Evolutionary conservation across 768 basidiomycete species (phyloP), one percentile per base, ranked within the genome.

Genomic region (Tricholoma hemisulphureum): DNA sequence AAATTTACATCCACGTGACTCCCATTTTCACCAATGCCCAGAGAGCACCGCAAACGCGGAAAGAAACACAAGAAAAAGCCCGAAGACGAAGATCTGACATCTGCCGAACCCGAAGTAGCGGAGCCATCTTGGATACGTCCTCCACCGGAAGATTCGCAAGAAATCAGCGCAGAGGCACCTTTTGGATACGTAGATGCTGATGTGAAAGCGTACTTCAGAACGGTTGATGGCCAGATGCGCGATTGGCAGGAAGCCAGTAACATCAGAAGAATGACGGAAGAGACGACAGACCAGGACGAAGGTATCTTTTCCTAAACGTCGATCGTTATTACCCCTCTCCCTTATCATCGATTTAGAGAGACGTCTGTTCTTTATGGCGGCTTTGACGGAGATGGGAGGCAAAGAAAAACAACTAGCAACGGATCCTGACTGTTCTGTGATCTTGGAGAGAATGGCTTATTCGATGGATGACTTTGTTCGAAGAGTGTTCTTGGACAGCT

Each of bases 401-500:
- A 94, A 96, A 70, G 97, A 98, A 73, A 87, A 88, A 52, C 86
- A 89, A 59, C 83, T 97, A 10, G 87, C 94, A 0, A 95, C 95
- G 1, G 97, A 99, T 71, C 91, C 93, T 5, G 95, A 98, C 58
- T 95, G 93, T 66, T 94, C 95, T 1, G 79, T 89, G 10, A 83
- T 98, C 46, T 71, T 99, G 54, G 97, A 99, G 71, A 80, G 95
- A 62, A 88, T 98, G 82, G 68, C 86, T 9, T 83, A 95, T 67
- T 95, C 94, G 2, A 94, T 98, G 91, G 94, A 97, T 67, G 95
- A 98, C 71, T 95, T 95, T 73, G 89, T 91, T n/a, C 80, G 93
- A 51, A 81, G 96, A 55, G 94, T 96, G 6, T 90, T 98, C 59
- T 74, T 93, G 57, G 95, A 97, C 72, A 86, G 87, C 58, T 74